phyloP scores from a whole-genome alignment of 179 eudicot genomes.

The Carnegiea gigantea region DNA sequence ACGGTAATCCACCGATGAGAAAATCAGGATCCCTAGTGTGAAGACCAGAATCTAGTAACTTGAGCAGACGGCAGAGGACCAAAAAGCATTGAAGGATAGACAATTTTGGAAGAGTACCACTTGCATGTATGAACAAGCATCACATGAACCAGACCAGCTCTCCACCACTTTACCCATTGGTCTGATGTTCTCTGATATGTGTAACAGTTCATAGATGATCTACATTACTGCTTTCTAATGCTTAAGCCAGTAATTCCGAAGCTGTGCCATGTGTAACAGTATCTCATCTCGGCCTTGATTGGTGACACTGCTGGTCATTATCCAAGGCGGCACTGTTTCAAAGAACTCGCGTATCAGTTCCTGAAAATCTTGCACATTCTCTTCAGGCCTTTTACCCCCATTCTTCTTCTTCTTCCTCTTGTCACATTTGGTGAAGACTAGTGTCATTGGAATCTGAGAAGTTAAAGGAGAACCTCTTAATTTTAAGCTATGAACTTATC shows the following conservation, averaged over 20 bases:
- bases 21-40: background rate
- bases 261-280: conserved; percentile 90
- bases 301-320: conserved; percentile 97
- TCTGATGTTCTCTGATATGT: no score
- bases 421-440: conserved; percentile 94
- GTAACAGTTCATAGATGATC: background rate
- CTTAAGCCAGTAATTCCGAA: conserved; percentile 95
- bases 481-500: background rate
- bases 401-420: conserved; percentile 93
- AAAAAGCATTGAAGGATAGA: background rate
- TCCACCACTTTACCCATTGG: background rate
- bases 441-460: conserved; percentile 90
- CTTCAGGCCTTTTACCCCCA: conserved; percentile 95
- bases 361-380: conserved; percentile 78
- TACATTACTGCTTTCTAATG: conserved; percentile 37
- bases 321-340: conserved; percentile 88
- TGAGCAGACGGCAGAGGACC: background rate
- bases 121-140: background rate
- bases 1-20: background rate
- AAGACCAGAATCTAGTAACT: background rate
- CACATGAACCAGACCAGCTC: background rate
- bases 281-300: conserved; percentile 98
- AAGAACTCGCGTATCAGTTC: conserved; percentile 67
- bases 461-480: background rate
- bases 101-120: background rate